These are phyloP conservation scores for Colletotrichum incanum DNA, from an alignment of 2,329 filamentous ascomycete species.

Conservation along the genomic window DNA sequence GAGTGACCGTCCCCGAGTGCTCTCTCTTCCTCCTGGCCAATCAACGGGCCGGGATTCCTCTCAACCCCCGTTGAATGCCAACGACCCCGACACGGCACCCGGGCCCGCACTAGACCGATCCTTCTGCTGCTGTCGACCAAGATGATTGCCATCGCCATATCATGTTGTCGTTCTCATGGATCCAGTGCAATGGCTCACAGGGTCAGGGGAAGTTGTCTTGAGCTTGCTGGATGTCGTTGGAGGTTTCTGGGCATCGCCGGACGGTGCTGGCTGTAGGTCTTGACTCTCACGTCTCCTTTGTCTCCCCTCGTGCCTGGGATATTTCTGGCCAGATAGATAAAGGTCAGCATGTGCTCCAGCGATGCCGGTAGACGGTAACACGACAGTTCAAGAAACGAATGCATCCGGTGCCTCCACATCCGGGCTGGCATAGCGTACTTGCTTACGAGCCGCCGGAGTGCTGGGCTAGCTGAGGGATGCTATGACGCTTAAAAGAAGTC, in stretches of 20 bases:
- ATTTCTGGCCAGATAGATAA: not conserved
- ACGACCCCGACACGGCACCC: slow-evolving; percentile 21
- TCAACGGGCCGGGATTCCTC: slow-evolving; percentile 25
- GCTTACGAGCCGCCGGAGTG: too few species aligned
- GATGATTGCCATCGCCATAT: not conserved
- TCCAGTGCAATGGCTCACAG: slow-evolving; percentile 6
- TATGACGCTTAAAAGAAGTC: too few species aligned
- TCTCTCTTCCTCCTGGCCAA: slow-evolving; percentile 39
- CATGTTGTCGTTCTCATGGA: not conserved
- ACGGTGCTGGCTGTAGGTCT: not conserved
- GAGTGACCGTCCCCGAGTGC: slow-evolving; percentile 30
- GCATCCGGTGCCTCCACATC: too few species aligned
- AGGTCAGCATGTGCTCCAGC: too few species aligned
- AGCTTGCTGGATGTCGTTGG: slow-evolving; percentile 16
- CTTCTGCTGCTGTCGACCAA: slow-evolving; percentile 10
- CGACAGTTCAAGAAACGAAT: too few species aligned
- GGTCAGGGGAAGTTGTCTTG: not conserved
- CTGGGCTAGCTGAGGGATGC: too few species aligned
- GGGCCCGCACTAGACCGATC: slow-evolving; percentile 17
- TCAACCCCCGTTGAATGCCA: slow-evolving; percentile 16
- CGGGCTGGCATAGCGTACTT: too few species aligned
- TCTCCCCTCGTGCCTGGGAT: not conserved
- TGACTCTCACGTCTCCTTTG: not conserved
- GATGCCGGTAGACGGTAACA: too few species aligned
- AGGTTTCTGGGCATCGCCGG: not conserved